Evolutionary conservation across 805 yeast genomes (phyloP).

Genomic region (Grigorovia transvaalensis): DNA sequence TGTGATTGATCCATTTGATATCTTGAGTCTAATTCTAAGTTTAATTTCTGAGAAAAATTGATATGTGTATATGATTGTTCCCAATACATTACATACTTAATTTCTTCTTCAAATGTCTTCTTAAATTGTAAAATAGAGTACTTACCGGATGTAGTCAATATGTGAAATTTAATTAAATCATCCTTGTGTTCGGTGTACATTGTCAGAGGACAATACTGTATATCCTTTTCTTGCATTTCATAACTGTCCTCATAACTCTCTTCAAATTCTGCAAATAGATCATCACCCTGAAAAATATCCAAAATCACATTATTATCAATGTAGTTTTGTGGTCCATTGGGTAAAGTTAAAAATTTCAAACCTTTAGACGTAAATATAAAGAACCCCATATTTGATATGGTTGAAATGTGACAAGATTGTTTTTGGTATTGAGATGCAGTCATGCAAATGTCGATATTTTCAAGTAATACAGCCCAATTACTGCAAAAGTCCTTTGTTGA

Average conservation of each 20-base stretch:
- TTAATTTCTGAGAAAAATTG: background rate
- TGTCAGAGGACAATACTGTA: background rate
- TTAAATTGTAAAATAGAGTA: background rate
- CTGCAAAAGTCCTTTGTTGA: background rate
- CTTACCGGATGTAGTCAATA: background rate
- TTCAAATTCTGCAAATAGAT: background rate
- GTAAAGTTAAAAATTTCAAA: constrained; percentile 8
- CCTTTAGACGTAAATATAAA: constrained; percentile 9
- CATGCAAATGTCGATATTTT: background rate
- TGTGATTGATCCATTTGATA: background rate
- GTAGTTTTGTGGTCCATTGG: constrained; percentile 12
- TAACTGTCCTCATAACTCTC: background rate
- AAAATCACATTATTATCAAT: constrained; percentile 7
- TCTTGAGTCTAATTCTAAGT: too few species aligned
- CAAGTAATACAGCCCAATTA: constrained; percentile 4
- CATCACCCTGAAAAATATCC: constrained; percentile 1
- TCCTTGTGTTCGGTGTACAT: background rate
- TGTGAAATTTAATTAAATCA: background rate
- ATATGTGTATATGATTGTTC: background rate
- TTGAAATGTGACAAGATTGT: constrained; percentile 1
- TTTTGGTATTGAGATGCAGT: background rate
- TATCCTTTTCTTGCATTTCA: background rate
- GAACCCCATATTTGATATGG: constrained; percentile 16
- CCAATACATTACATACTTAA: constrained; percentile 5
- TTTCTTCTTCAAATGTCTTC: constrained; percentile 6